Evolutionary conservation across 78 protist species (phyloP), one percentile per base, ranked within the genome.

Genomic region (Protostelium mycophagum): DNA sequence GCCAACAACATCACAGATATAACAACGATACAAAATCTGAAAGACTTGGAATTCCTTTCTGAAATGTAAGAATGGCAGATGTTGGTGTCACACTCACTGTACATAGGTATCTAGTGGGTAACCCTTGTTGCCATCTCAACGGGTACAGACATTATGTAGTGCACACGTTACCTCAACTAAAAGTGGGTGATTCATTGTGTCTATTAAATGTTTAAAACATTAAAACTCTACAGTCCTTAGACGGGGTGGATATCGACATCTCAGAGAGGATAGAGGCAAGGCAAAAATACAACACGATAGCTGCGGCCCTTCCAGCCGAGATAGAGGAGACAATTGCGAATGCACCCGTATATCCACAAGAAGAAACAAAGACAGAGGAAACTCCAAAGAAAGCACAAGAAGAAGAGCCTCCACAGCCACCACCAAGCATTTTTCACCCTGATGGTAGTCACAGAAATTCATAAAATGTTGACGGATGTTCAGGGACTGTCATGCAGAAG

Each of bases 1-100:
- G 87, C 85, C 83, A 97, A 97, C 91, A 95, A 90, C 37, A 89
- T 97, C 84, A 89, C n/a, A 28, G 96, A 93, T 34, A 85, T 93
- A n/a, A 29, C 73, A 36, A 34, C 90, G 23, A 36, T 96, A 23
- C 88, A 28, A 1, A 1, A 29, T 31, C 95, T 96, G 34, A 37
- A 37, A 0, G 37, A 28, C n/a, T 92, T 92, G 84, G 5, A n/a
- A 31, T 0, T 25, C 83, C 94, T 96, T 31, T 34, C 35, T 0
- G 90, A 92, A 29, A 86, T 96, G 91, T 94, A 35, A 34, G 87
- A 0, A 5, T 38, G 0, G 1, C 28, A 5, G 35, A 9, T 16
- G 35, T 1, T 31, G 0, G 28, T 1, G 39, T 9, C 85, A 28
- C 9, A 16, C 34, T 36, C 28, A 1, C 5, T 9, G 16, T 28